phyloP scores from a whole-genome alignment of 129 eudicot genomes.

The Saussurea involucrata region DNA sequence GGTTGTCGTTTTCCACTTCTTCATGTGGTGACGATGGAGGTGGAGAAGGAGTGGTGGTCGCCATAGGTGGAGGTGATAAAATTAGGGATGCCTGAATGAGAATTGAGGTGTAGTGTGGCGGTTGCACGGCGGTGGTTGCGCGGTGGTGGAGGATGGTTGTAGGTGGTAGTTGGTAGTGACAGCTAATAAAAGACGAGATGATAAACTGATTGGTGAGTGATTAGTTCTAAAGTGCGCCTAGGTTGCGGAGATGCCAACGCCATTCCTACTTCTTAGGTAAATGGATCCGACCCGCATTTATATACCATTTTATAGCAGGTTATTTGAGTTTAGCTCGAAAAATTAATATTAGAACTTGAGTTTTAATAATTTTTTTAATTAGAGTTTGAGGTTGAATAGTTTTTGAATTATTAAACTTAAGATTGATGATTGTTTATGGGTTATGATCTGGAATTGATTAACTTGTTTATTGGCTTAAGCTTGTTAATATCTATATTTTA shows the following conservation, averaged over 20 bases:
- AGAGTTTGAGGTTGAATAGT: too few species aligned
- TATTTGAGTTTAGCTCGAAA: too few species aligned
- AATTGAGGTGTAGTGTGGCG: slow-evolving; percentile 1
- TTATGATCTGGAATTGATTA: too few species aligned
- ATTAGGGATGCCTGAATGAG: neutral
- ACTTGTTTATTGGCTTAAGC: too few species aligned
- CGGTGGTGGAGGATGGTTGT: slow-evolving; percentile 10
- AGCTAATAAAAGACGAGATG: slow-evolving; percentile 7
- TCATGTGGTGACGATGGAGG: slow-evolving; percentile 22
- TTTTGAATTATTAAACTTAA: too few species aligned
- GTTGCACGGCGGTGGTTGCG: slow-evolving; percentile 7
- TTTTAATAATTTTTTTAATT: too few species aligned
- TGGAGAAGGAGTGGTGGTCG: slow-evolving; percentile 9
- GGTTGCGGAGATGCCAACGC: neutral
- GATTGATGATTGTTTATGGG: too few species aligned
- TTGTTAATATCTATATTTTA: too few species aligned
- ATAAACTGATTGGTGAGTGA: slow-evolving; percentile 20
- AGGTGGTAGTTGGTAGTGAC: slow-evolving; percentile 9
- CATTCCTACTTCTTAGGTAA: neutral
- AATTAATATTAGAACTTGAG: too few species aligned
- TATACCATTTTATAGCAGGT: neutral
- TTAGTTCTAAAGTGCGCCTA: slow-evolving; percentile 33
- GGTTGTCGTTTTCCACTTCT: slow-evolving; percentile 10
- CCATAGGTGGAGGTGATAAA: slow-evolving; percentile 17
- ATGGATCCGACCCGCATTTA: slow-evolving; percentile 18